These are phyloP conservation scores for Discostella pseudostelligera DNA, from an alignment of 108 stramenopile species.

Conservation along the genomic window DNA sequence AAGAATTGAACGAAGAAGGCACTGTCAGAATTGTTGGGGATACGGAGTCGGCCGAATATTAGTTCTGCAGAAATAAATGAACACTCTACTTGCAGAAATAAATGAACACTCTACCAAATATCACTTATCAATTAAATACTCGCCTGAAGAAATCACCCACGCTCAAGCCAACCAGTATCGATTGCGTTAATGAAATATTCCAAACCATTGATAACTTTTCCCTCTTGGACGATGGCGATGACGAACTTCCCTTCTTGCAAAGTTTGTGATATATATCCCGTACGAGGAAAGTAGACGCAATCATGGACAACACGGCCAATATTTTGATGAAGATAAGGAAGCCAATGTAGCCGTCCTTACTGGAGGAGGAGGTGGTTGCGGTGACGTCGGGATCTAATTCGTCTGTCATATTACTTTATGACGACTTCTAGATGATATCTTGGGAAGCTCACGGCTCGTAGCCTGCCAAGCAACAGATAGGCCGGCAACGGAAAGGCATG, in stretches of 20 bases:
- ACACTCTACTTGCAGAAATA: neutral
- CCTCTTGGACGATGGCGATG: neutral
- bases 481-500: too few relatives aligned
- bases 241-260: neutral
- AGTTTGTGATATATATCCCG: constrained; percentile 10
- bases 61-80: neutral
- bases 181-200: constrained; percentile 10
- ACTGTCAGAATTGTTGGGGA: neutral
- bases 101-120: too few relatives aligned
- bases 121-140: neutral
- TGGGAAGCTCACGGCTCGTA: too few relatives aligned
- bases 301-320: constrained; percentile 11
- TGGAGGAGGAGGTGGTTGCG: neutral
- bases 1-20: constrained; percentile 31
- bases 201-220: neutral
- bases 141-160: constrained; percentile 10
- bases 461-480: too few relatives aligned
- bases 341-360: neutral
- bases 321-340: constrained; percentile 11
- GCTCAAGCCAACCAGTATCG: constrained; percentile 11
- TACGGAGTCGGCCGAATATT: neutral
- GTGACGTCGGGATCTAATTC: neutral
- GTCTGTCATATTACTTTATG: too few relatives aligned
- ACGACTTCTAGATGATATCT: too few relatives aligned
- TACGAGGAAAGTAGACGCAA: constrained; percentile 8